These are phyloP conservation scores for Castanea mollissima DNA, from an alignment of 306 rosid genomes.

Conservation along the genomic window DNA sequence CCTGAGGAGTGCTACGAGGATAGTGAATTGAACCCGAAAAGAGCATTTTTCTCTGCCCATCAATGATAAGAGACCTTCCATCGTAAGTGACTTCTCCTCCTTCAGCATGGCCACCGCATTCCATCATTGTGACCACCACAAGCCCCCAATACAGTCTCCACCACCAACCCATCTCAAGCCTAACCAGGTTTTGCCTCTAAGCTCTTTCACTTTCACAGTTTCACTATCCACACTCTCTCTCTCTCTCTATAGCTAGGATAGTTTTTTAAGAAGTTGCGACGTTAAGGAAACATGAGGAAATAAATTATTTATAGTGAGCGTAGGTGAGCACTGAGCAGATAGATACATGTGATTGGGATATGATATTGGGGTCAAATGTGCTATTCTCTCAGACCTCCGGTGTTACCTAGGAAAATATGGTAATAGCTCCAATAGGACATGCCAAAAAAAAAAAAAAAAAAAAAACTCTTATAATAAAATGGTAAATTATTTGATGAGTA, in stretches of 20 bases:
- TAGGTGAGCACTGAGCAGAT: too few relatives aligned
- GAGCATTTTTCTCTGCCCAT: slow-evolving; percentile 57
- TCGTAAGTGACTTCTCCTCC: slow-evolving; percentile 54
- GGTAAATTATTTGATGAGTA: too few relatives aligned
- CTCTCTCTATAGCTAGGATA: neutral
- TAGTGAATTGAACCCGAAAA: slow-evolving; percentile 91
- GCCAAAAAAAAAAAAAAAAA: too few relatives aligned
- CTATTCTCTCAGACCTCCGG: too few relatives aligned
- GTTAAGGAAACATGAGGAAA: neutral
- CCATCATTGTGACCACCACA: neutral
- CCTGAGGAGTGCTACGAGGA: slow-evolving; percentile 89
- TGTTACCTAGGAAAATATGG: too few relatives aligned
- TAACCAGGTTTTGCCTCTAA: neutral
- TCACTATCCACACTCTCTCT: neutral
- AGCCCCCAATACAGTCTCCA: slow-evolving; percentile 1
- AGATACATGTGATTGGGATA: too few relatives aligned
- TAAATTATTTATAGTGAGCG: too few relatives aligned
- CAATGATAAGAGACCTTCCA: slow-evolving; percentile 73
- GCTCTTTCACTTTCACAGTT: neutral
- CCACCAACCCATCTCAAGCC: slow-evolving; percentile 32
- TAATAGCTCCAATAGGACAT: too few relatives aligned
- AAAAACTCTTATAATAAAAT: too few relatives aligned
- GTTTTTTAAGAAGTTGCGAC: neutral
- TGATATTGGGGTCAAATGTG: too few relatives aligned
- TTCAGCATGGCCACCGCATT: neutral